Base-by-base conservation (phyloP, 108 stramenopile species). In the Skeletonema tropicum region DNA sequence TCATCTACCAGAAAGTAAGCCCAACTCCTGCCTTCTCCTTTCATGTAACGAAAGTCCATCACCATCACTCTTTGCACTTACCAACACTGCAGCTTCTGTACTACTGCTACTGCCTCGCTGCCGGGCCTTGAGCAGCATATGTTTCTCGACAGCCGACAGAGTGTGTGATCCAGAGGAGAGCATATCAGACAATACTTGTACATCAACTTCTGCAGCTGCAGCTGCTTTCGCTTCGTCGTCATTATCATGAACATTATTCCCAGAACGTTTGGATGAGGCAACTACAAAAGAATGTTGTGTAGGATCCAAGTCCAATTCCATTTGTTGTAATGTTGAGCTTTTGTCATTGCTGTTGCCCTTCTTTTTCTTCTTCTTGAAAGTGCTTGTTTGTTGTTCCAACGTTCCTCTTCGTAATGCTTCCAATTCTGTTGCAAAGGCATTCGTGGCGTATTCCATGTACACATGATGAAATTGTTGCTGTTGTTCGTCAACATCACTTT, bases 381-480 rank as follows among this genome's bases (percentile, higher is more conserved):
- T 19, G 3, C 39, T 42, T n/a, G 21, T 72, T n/a, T 33, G 10
- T 45, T 39, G 6, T 30, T 70, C 79, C 63, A 73, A 57, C 64
- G 41, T 57, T 1, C 73, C 79, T 36, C 70, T 80, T 52, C 74
- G 63, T 17, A 81, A 42, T 38, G 74, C 80, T 38, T 81, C 80
- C 6, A 81, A 48, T 35, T 81, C 80, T 39, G 66, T 70, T 0
- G 68, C 69, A 60, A 81, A 81, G 12, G 80, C 80, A 71, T 67
- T 66, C 2, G 80, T 81, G 31, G 58, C 64, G 64, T 69, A 81
- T 61, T 81, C 80, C 65, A 75, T 70, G 68, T 75, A 58, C 15
- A 71, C 64, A 29, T 70, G 46, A 30, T 67, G 41, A 45, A 75
- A 81, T 69, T 74, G 62, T 30, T 59, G 25, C 57, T 15, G 10